Conservation (phyloP, 2,329 filamentous ascomycete species). For the Alternaria sp. region DNA sequence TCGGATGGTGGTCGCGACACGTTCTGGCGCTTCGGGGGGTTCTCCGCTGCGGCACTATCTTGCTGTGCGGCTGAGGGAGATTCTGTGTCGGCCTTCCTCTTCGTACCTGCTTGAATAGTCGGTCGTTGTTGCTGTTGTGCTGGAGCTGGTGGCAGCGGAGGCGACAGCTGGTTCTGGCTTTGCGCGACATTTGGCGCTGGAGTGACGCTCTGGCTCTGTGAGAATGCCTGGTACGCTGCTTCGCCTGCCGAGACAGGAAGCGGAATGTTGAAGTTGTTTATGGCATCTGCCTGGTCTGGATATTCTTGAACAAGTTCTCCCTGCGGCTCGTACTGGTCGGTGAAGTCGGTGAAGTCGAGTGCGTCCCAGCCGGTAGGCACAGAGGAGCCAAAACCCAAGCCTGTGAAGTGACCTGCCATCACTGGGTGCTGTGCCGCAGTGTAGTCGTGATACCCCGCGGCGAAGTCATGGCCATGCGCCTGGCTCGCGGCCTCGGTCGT, state of each 20-base stretch:
- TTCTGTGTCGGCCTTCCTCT: slow-evolving; percentile 46
- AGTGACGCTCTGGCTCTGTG: slow-evolving; percentile 17
- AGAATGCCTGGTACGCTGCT: slow-evolving; percentile 27
- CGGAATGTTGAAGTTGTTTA: slow-evolving; percentile 50
- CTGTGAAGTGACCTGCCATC: slow-evolving; percentile 22
- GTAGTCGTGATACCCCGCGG: slow-evolving; percentile 28
- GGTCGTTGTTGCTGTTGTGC: slow-evolving; percentile 28
- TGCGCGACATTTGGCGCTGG: slow-evolving; percentile 21
- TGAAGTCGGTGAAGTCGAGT: slow-evolving; percentile 42
- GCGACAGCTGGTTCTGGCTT: slow-evolving; percentile 33
- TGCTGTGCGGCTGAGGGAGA: slow-evolving; percentile 35
- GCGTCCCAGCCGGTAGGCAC: slow-evolving; percentile 45
- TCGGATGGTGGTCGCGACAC: slow-evolving; percentile 43
- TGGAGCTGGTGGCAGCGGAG: slow-evolving; percentile 20
- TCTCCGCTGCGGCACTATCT: slow-evolving; percentile 21
- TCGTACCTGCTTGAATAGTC: slow-evolving; percentile 39
- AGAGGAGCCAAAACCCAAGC: slow-evolving; percentile 29
- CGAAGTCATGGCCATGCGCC: slow-evolving; percentile 20
- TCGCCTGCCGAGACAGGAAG: slow-evolving; percentile 26
- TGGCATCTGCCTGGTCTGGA: slow-evolving; percentile 32
- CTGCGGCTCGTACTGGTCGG: slow-evolving; percentile 52
- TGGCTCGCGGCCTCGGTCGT: slow-evolving; percentile 24
- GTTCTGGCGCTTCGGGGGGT: slow-evolving; percentile 40
- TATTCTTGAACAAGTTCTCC: slow-evolving; percentile 52
- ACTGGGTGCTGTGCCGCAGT: slow-evolving; percentile 26